Evolutionary conservation across 768 basidiomycete species (phyloP), one percentile per base, ranked within the genome.

Genomic region (Rhizopogon vulgaris): DNA sequence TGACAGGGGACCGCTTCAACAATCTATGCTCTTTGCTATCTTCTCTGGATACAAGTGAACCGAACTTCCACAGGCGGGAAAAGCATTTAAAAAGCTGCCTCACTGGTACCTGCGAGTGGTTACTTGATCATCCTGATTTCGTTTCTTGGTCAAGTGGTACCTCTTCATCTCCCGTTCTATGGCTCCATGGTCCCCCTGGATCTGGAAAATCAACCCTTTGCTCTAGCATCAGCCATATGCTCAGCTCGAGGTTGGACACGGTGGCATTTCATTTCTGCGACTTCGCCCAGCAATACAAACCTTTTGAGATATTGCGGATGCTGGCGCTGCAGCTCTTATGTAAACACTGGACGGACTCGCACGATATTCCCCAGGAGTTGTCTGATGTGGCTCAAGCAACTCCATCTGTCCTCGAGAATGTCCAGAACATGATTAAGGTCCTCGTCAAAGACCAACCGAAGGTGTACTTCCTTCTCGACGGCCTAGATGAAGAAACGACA

Each of bases 381-480:
- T 38, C 0, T 38, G 37, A 38, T 8, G 37, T 38, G 15, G 15
- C 37, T 8, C 37, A 38, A 22, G 46, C 34, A 34, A 17, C 11
- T 37, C 34, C 18, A 27, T 42, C 41, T 15, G 15, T 27, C 41
- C 14, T 42, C 8, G 57, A 60, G 11, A 51, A 54, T 11, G 42
- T 56, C 1, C 47, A 61, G 34, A 54, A 56, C 15, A 43, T 66
- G 37, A 55, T 64, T 8, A n/a, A 7, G 2, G 28, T n/a, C 25
- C 54, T 66, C 41, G 51, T 61, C 6, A n/a, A 30, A 7, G 38
- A 32, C 18, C 52, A 56, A 11, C 15, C 51, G 17, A 41, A 36
- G 8, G 49, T 58, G 0, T 64, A 57, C 37, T 63, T 67, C 52
- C 47, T 66, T 34, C 15, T 67, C 7, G 66, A 67, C 27, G 66